phyloP scores from a whole-genome alignment of 2,329 filamentous ascomycete genomes.

The Orbilia brochopaga region DNA sequence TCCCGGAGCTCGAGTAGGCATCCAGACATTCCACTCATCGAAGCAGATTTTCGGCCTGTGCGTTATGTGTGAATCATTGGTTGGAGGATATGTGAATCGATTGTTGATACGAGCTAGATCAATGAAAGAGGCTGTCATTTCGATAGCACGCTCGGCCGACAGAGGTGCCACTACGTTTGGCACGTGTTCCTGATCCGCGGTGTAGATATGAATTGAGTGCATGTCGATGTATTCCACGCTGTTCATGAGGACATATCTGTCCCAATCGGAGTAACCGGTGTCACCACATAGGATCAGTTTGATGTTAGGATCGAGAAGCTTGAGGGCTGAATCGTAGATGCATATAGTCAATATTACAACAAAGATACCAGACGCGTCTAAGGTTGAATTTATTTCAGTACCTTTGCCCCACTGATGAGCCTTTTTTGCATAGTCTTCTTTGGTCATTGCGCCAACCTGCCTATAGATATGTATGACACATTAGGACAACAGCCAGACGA shows the following conservation, averaged over 20 bases:
- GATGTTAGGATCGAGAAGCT: conserved; percentile 73
- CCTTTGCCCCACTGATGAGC: conserved; percentile 73
- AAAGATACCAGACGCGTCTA: not conserved
- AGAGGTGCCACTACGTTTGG: conserved; percentile 69
- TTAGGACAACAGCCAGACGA: not conserved
- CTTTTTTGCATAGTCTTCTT: conserved; percentile 72
- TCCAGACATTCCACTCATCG: conserved; percentile 87
- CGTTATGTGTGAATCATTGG: conserved; percentile 60
- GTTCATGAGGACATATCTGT: conserved; percentile 73
- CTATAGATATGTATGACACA: conserved; percentile 9
- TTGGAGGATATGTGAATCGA: conserved; percentile 46
- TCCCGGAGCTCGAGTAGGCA: conserved; percentile 72
- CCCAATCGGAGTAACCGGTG: conserved; percentile 73
- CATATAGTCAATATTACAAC: not conserved
- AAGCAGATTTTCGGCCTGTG: conserved; percentile 75
- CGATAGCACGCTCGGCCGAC: conserved; percentile 74
- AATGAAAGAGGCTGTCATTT: conserved; percentile 71
- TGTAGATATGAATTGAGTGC: conserved; percentile 83
- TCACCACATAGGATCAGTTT: conserved; percentile 76
- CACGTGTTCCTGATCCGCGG: conserved; percentile 62
- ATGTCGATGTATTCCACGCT: conserved; percentile 74
- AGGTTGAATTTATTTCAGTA: conserved; percentile 6
- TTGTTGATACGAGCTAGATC: conserved; percentile 76
- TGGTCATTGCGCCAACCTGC: conserved; percentile 71
- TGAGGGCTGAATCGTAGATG: conserved; percentile 61